Evolutionary conservation across 306 rosid genomes (phyloP).

Genomic region (Rosa chinensis): DNA sequence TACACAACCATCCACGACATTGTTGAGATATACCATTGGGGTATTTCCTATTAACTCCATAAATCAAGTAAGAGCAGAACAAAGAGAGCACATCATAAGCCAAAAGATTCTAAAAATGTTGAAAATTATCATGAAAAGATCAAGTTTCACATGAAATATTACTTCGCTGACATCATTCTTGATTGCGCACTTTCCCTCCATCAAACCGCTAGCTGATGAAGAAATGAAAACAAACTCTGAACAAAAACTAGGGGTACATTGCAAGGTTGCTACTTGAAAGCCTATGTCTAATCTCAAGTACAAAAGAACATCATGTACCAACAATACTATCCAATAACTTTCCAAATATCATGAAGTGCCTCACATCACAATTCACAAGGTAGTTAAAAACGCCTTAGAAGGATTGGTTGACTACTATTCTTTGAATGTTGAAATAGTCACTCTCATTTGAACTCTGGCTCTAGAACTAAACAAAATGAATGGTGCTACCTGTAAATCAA

Average conservation of each 20-base stretch:
- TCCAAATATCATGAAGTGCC: not conserved
- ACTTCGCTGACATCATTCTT: constrained; percentile 78
- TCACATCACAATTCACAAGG: no score
- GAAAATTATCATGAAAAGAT: not conserved
- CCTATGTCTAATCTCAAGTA: no score
- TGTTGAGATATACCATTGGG: constrained; percentile 69
- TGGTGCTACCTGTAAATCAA: no score
- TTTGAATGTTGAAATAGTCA: not conserved
- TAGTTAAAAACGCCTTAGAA: no score
- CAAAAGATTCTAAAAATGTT: not conserved
- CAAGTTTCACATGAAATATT: constrained; percentile 15
- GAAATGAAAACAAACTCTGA: not conserved
- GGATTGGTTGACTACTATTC: not conserved
- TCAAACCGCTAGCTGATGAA: constrained; percentile 16
- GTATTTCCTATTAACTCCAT: constrained; percentile 68
- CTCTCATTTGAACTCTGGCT: not conserved
- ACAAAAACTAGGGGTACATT: not conserved
- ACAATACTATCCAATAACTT: no score
- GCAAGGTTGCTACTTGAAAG: no score
- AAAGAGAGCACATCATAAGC: not conserved
- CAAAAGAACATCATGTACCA: no score
- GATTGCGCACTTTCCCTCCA: constrained; percentile 57
- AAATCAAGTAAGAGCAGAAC: constrained; percentile 2
- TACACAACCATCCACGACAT: constrained; percentile 65
- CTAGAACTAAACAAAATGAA: not conserved